These are phyloP conservation scores for Albifimbria verrucaria DNA, from an alignment of 2,329 filamentous ascomycete species.

Conservation along the genomic window DNA sequence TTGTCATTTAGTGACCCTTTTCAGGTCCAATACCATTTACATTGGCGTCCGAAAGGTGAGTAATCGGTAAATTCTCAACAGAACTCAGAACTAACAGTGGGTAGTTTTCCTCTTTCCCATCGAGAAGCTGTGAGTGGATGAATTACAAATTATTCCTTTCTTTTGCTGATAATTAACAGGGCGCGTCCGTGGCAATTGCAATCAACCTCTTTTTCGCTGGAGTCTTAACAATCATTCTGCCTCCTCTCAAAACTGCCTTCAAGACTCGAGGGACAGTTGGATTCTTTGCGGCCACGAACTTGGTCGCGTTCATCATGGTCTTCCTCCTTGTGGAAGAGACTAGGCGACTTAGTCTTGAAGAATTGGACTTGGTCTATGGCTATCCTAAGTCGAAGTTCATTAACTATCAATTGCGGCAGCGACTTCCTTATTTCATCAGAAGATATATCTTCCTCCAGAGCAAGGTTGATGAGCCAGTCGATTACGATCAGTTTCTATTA, in stretches of 20 bases:
- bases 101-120: conserved; percentile 44
- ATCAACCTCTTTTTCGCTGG: conserved; percentile 46
- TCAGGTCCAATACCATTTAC: conserved; percentile 43
- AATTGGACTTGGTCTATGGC: conserved; percentile 25
- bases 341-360: conserved; percentile 35
- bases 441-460: neutral
- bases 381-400: neutral
- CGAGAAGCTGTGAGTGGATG: conserved; percentile 40
- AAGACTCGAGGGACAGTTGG: conserved; percentile 35
- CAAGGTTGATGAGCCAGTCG: neutral
- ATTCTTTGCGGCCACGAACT: conserved; percentile 44
- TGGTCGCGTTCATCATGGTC: conserved; percentile 42
- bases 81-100: neutral
- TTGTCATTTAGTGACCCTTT: neutral
- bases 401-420: neutral
- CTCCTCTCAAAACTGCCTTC: conserved; percentile 17
- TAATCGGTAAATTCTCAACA: neutral
- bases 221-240: conserved; percentile 40
- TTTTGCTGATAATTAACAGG: no score
- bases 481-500: no score
- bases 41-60: conserved; percentile 39
- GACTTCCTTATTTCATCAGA: neutral
- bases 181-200: conserved; percentile 44
- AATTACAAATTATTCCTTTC: no score
- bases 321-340: conserved; percentile 43